Conservation (phyloP, 495 filamentous ascomycete genomes). For the Podospora australis region DNA sequence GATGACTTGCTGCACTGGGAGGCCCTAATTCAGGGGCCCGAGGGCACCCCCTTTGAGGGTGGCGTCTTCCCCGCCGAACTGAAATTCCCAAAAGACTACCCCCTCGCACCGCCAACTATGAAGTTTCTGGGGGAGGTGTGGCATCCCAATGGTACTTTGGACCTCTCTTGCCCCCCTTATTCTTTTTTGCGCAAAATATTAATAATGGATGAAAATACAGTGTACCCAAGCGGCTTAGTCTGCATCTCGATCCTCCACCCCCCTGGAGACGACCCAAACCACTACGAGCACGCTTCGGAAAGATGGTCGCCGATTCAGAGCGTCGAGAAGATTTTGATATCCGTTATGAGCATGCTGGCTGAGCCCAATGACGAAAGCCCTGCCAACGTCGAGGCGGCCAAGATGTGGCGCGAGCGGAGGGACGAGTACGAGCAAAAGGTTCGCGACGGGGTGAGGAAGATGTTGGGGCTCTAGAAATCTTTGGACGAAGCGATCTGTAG, state of each 20-base stretch:
- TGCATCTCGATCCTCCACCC: constrained; percentile 98
- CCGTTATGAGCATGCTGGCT: constrained; percentile 97
- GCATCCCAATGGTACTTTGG: constrained; percentile 82
- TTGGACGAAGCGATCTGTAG: too few relatives aligned
- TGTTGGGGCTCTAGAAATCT: constrained; percentile 52
- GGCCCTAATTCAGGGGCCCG: constrained; percentile 89
- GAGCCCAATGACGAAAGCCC: constrained; percentile 99
- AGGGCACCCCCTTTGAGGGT: constrained; percentile 91
- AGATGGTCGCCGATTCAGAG: constrained; percentile 95
- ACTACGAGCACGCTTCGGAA: constrained; percentile 95
- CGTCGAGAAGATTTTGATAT: constrained; percentile 96
- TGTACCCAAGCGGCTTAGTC: constrained; percentile 84
- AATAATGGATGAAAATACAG: constrained; percentile 51
- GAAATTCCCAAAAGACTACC: constrained; percentile 94
- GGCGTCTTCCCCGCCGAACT: constrained; percentile 92
- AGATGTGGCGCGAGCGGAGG: constrained; percentile 93
- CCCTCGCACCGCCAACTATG: constrained; percentile 89
- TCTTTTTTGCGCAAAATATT: neutral
- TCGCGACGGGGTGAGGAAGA: constrained; percentile 59
- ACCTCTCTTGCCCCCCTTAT: neutral
- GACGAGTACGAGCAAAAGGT: constrained; percentile 82
- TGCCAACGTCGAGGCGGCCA: constrained; percentile 94
- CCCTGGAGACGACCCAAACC: constrained; percentile 96
- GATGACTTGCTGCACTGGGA: constrained; percentile 98
- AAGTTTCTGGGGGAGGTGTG: constrained; percentile 86